These are phyloP conservation scores for Chytriomyces sp. DNA, from an alignment of 192 early-diverging fungal genomes.

Conservation along the genomic window DNA sequence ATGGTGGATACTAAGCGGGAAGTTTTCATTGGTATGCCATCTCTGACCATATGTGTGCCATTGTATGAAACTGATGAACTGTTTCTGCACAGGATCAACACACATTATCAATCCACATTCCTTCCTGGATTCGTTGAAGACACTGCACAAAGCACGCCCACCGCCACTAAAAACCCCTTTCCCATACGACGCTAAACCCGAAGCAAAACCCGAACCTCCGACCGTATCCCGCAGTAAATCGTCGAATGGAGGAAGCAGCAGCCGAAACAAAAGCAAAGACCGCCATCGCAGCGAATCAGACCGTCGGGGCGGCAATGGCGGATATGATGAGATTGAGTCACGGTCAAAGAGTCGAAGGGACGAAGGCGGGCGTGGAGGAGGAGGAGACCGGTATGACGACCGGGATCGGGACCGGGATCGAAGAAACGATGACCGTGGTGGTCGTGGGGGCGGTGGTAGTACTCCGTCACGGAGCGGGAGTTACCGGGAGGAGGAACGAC, in stretches of 20 bases:
- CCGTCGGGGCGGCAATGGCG: constrained; percentile 1
- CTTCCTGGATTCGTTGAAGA: constrained; percentile 40
- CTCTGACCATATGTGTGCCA: neutral
- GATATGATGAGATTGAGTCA: neutral
- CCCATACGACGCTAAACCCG: constrained; percentile 18
- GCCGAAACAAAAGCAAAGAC: neutral
- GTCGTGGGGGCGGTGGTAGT: neutral
- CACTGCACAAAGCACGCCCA: constrained; percentile 24
- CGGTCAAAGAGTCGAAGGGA: neutral
- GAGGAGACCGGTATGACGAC: neutral
- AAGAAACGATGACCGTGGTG: neutral
- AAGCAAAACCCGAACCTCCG: neutral
- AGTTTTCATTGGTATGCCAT: constrained; percentile 48
- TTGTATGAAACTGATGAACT: neutral
- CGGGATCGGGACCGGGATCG: neutral
- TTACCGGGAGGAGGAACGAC: neutral
- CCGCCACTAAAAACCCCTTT: neutral
- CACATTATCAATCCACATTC: constrained; percentile 35
- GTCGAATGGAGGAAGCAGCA: neutral
- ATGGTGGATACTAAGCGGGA: constrained; percentile 46
- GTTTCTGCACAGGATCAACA: constrained; percentile 26
- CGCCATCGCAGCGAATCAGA: constrained; percentile 4
- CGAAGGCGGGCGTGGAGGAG: neutral
- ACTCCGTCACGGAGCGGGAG: neutral
- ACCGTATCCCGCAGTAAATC: neutral